Conservation (phyloP, 805 yeast genomes). For the Kregervanrija fluxuum region DNA sequence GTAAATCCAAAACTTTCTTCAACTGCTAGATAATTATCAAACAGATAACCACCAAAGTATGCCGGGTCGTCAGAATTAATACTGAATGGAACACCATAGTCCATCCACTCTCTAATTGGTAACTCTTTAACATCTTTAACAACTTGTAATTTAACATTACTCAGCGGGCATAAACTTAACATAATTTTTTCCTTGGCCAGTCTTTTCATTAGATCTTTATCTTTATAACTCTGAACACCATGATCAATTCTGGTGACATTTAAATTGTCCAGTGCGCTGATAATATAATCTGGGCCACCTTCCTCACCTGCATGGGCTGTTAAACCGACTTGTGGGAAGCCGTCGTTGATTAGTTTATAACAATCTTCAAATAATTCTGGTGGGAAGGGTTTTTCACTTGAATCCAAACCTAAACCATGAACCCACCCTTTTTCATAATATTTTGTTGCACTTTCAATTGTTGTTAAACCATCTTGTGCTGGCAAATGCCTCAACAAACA, state of each 20-base stretch:
- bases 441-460: conserved; percentile 46
- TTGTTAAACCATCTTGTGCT: conserved; percentile 46
- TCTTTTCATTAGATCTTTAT: conserved; percentile 44
- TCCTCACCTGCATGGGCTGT: conserved; percentile 92
- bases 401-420: conserved; percentile 76
- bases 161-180: conserved; percentile 70
- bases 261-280: conserved; percentile 49
- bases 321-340: conserved; percentile 47
- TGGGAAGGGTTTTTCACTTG: conserved; percentile 72
- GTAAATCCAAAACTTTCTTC: conserved; percentile 60
- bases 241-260: conserved; percentile 72
- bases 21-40: conserved; percentile 66
- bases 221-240: conserved; percentile 61
- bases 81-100: conserved; percentile 60
- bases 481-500: conserved; percentile 75
- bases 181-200: conserved; percentile 49
- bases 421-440: conserved; percentile 52
- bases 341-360: conserved; percentile 40
- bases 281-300: conserved; percentile 67
- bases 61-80: conserved; percentile 78
- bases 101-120: conserved; percentile 57
- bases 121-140: conserved; percentile 60
- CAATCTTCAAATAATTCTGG: conserved; percentile 64
- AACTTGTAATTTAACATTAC: conserved; percentile 70
- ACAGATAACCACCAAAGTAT: conserved; percentile 77